phyloP scores from a whole-genome alignment of 805 yeast species.

The Vanderwaltozyma polyspora region DNA sequence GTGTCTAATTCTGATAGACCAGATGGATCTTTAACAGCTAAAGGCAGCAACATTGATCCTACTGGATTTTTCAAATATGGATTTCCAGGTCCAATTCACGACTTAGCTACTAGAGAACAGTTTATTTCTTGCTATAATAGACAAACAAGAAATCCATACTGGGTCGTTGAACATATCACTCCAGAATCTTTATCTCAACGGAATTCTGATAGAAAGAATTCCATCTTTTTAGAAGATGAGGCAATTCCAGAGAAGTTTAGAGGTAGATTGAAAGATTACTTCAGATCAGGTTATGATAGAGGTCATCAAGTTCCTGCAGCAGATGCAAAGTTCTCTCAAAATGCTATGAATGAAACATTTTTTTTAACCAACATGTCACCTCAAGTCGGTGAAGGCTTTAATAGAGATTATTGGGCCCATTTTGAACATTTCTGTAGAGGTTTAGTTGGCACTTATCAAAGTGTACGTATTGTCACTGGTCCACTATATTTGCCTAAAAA shows the following conservation, averaged over 20 bases:
- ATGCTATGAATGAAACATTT: conserved; percentile 93
- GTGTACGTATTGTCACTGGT: conserved; percentile 85
- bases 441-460: conserved; percentile 56
- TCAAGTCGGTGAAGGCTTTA: conserved; percentile 95
- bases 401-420: conserved; percentile 97
- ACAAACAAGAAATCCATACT: conserved; percentile 72
- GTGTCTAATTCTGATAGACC: conserved; percentile 5
- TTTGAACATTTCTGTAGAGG: conserved; percentile 81
- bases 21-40: not conserved
- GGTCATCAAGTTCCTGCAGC: conserved; percentile 99
- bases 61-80: conserved; percentile 81
- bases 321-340: conserved; percentile 80
- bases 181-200: conserved; percentile 47
- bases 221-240: conserved; percentile 83
- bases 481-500: conserved; percentile 79
- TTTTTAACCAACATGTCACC: conserved; percentile 85
- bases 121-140: conserved; percentile 83
- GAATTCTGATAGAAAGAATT: conserved; percentile 65
- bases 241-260: conserved; percentile 65
- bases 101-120: conserved; percentile 59
- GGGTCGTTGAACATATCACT: conserved; percentile 81
- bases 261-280: conserved; percentile 70
- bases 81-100: conserved; percentile 91
- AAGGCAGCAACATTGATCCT: conserved; percentile 43
- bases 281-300: conserved; percentile 90